A percentile compares a stretch with the other conserved stretches of the same genome.
phyloP scores from a whole-genome alignment of 2,329 filamentous ascomycete genomes.

The Trichocomaceae sp. region DNA sequence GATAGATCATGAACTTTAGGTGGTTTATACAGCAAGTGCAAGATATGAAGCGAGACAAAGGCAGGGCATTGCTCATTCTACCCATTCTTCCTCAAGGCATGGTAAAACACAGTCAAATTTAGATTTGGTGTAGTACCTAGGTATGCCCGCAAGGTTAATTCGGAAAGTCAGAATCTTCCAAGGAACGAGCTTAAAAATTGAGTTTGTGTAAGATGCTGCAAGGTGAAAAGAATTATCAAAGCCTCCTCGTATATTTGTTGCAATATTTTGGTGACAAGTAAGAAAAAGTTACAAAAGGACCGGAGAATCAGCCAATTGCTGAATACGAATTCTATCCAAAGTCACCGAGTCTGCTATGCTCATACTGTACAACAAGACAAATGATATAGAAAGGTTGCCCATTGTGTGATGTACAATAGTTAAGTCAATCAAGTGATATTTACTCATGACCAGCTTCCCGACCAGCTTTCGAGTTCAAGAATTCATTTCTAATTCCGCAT shows the following conservation, averaged over 20 bases:
- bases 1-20: too few species aligned
- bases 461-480: conserved; percentile 46
- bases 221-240: neutral
- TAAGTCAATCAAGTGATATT: neutral
- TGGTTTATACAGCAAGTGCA: too few species aligned
- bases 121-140: neutral
- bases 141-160: neutral
- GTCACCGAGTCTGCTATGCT: conserved; percentile 6
- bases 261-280: neutral
- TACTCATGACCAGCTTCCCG: conserved; percentile 33
- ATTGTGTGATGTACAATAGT: conserved; percentile 6
- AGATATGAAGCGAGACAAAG: too few species aligned
- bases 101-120: neutral
- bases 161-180: neutral
- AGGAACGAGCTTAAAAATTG: neutral
- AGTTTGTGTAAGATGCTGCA: neutral
- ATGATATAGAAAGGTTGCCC: neutral
- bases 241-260: neutral
- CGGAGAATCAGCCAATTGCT: neutral
- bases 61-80: too few species aligned
- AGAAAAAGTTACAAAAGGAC: conserved; percentile 7
- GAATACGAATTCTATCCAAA: neutral
- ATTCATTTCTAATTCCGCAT: conserved; percentile 39
- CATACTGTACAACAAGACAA: conserved; percentile 10
- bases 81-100: too few species aligned